Evolutionary conservation across 2,329 filamentous ascomycete species (phyloP).

Genomic region (Cladophialophora bantiana): DNA sequence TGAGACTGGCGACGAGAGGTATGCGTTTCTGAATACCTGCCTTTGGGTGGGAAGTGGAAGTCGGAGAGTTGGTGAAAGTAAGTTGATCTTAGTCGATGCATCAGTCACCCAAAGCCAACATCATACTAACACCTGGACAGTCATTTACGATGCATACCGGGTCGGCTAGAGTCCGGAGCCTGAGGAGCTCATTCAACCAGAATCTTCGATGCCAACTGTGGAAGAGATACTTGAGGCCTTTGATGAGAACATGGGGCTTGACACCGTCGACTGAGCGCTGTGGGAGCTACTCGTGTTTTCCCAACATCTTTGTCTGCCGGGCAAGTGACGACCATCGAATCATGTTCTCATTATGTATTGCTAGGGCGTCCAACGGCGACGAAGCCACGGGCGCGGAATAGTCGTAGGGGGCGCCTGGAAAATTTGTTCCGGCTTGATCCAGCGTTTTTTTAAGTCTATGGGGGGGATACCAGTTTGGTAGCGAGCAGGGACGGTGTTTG

Average conservation of each 20-base stretch:
- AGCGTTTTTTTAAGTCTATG: neutral
- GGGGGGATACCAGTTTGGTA: neutral
- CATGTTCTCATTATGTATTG: slow-evolving; percentile 3
- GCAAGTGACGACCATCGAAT: neutral
- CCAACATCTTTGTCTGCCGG: neutral
- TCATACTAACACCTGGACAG: slow-evolving; percentile 22
- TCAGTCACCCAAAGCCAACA: neutral
- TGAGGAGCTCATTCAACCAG: neutral
- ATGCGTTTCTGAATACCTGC: slow-evolving; percentile 57
- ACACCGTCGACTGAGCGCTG: neutral
- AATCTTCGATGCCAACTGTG: neutral
- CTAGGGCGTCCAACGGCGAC: neutral
- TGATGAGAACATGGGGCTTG: neutral
- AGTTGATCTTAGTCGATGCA: neutral
- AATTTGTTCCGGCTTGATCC: too few species aligned
- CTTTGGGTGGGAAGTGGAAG: slow-evolving; percentile 61
- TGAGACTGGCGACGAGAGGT: slow-evolving; percentile 59
- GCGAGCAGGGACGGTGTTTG: neutral
- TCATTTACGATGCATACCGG: slow-evolving; percentile 41
- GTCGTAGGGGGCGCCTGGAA: neutral
- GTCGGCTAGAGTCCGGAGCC: slow-evolving; percentile 29
- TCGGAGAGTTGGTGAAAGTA: slow-evolving; percentile 51
- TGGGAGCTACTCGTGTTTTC: neutral
- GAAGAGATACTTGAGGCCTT: neutral
- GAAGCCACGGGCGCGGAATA: neutral